Evolutionary conservation across 495 filamentous ascomycete genomes (phyloP).

Genomic region (Xylaria venustula): DNA sequence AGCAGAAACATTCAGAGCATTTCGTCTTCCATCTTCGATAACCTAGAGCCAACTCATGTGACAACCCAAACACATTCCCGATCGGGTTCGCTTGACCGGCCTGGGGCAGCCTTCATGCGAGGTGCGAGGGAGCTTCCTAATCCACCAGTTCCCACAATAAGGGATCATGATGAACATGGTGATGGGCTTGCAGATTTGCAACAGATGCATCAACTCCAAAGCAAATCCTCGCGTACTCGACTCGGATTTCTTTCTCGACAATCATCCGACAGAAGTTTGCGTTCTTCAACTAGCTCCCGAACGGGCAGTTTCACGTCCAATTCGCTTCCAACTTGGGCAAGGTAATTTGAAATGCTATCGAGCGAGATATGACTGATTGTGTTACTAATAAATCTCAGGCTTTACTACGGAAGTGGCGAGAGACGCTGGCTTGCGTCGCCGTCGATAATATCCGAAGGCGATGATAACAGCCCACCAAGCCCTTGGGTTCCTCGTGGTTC

Average conservation of each 20-base stretch:
- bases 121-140: conserved; percentile 23
- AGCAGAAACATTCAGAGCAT: conserved; percentile 53
- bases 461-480: conserved; percentile 40
- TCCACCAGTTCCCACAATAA: conserved; percentile 35
- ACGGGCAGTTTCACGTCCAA: conserved; percentile 53
- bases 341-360: conserved; percentile 29
- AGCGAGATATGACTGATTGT: not conserved
- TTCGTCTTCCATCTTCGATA: conserved; percentile 46
- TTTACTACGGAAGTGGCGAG: conserved; percentile 58
- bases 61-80: conserved; percentile 36
- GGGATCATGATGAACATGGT: conserved; percentile 55
- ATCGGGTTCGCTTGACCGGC: conserved; percentile 41
- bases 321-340: conserved; percentile 65
- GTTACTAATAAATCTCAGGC: conserved; percentile 23
- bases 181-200: conserved; percentile 54
- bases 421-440: conserved; percentile 42
- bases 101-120: conserved; percentile 34
- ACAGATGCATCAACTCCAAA: conserved; percentile 37
- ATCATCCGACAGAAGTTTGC: conserved; percentile 46
- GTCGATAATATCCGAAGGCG: conserved; percentile 41
- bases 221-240: conserved; percentile 45
- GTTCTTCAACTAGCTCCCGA: conserved; percentile 48
- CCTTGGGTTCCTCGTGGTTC: conserved; percentile 38
- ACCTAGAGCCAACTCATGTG: conserved; percentile 32
- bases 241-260: conserved; percentile 43